Evolutionary conservation across 306 rosid species (phyloP).

Genomic region (cucumber (Cucumis sativus)): Cucumber_9930_V3 NC_026659.2:20021501-20022000

Average conservation of each 20-base stretch:
- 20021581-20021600: neutral
- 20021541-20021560: neutral
- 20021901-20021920: constrained; percentile 44
- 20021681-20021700: neutral
- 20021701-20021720: neutral
- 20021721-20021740: neutral
- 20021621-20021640: neutral
- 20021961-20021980: constrained; percentile 56
- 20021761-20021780: neutral
- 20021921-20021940: constrained; percentile 45
- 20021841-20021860: neutral
- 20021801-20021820: neutral
- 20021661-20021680: neutral
- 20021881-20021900: neutral
- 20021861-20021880: neutral
- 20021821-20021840: neutral
- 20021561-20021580: neutral
- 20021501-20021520: neutral
- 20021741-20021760: neutral
- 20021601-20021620: neutral
- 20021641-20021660: neutral
- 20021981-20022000: constrained; percentile 46
- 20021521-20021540: neutral
- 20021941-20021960: constrained; percentile 51
- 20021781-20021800: neutral